Evolutionary conservation across 179 eudicot genomes (phyloP).

Genomic region (Camellia oleifera): DNA sequence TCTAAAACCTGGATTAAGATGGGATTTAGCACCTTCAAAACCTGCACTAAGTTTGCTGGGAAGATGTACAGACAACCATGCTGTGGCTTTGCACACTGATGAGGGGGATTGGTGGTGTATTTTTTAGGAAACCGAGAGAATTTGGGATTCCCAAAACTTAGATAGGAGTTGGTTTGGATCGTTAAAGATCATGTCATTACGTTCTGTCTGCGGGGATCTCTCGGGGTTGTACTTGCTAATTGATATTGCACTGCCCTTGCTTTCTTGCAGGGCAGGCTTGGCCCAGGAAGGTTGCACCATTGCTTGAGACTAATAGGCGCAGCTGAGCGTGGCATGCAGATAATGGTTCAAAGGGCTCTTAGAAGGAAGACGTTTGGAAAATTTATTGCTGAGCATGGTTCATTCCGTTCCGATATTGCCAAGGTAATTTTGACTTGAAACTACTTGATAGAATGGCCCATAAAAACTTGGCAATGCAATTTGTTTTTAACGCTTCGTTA

Average conservation of each 20-base stretch:
- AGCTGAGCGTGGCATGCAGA: conserved; percentile 96
- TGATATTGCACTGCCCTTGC: background rate
- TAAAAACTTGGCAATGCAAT: background rate
- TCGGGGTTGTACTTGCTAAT: background rate
- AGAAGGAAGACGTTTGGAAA: conserved; percentile 81
- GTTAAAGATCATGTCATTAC: background rate
- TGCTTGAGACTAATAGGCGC: conserved; percentile 96
- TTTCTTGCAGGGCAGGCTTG: conserved; percentile 81
- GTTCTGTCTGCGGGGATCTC: background rate
- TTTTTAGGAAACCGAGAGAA: background rate
- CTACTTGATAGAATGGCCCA: background rate
- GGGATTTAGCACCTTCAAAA: no score
- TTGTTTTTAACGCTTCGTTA: background rate
- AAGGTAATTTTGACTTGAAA: conserved; percentile 42
- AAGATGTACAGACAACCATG: background rate
- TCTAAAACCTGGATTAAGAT: no score
- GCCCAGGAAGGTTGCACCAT: conserved; percentile 98
- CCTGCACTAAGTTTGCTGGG: background rate
- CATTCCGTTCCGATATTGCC: conserved; percentile 87
- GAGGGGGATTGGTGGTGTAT: background rate
- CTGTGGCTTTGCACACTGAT: background rate
- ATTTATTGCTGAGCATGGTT: conserved; percentile 87
- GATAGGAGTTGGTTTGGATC: background rate
- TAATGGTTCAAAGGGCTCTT: conserved; percentile 89
- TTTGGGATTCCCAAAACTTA: background rate